Conservation (phyloP, 2,329 filamentous ascomycete species). For the Fusarium hostae region DNA sequence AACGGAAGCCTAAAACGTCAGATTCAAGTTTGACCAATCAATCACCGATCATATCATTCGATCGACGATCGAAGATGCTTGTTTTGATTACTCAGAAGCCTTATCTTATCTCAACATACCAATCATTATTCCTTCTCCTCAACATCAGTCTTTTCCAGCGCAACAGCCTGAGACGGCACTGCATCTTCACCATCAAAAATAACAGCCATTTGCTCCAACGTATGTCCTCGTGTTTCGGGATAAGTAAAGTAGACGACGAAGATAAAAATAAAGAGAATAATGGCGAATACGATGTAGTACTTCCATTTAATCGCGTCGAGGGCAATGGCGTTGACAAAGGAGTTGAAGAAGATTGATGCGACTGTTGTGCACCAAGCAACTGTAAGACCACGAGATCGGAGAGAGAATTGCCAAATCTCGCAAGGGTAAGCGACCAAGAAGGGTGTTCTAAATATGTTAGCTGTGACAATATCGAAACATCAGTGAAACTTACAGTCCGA, state of each 20-base stretch:
- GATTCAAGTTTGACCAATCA: not conserved
- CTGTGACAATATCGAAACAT: accelerated
- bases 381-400: not conserved
- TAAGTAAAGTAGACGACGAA: not conserved
- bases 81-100: not conserved
- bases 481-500: not conserved
- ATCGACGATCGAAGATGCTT: constrained; percentile 3
- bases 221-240: not conserved
- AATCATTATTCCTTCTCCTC: not conserved
- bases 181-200: constrained; percentile 9
- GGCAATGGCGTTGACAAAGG: constrained; percentile 12
- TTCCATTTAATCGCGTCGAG: constrained; percentile 6
- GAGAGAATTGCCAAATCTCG: constrained; percentile 9
- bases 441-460: not conserved
- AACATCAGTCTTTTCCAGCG: not conserved
- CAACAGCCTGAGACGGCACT: not conserved
- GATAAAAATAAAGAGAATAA: not conserved
- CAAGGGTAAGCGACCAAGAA: constrained; percentile 3
- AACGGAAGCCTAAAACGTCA: not conserved
- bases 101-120: not conserved
- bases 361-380: not conserved
- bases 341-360: constrained; percentile 4
- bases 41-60: not conserved
- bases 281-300: constrained; percentile 2
- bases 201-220: constrained; percentile 2